Evolutionary conservation across 2,329 filamentous ascomycete species (phyloP).

Genomic region (Pseudonectria foliicola): DNA sequence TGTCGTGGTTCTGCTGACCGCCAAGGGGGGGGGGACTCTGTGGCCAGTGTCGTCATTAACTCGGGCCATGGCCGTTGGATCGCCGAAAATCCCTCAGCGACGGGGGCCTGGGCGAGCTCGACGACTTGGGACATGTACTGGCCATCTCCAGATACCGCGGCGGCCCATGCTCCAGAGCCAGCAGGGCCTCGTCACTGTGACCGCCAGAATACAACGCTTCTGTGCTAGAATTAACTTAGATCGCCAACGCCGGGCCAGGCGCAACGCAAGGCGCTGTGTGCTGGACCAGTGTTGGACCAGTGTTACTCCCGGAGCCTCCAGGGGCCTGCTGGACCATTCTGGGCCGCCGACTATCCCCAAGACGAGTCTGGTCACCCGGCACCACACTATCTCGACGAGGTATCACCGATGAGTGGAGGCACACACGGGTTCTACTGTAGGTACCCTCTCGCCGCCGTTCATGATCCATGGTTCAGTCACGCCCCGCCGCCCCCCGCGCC

Average conservation of each 20-base stretch:
- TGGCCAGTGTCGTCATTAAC: conserved; percentile 21
- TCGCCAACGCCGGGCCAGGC: no score
- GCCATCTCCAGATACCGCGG: no score
- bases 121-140: conserved; percentile 5
- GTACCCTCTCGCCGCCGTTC: not conserved
- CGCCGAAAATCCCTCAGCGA: conserved; percentile 23
- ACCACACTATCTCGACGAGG: conserved; percentile 4
- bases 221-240: no score
- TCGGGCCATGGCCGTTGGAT: conserved; percentile 3
- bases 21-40: conserved; percentile 10
- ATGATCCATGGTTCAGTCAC: no score
- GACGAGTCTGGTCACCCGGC: not conserved
- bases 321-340: no score
- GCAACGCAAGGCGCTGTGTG: no score
- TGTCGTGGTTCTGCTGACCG: conserved; percentile 23
- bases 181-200: no score
- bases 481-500: no score
- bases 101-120: conserved; percentile 15
- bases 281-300: no score
- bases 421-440: conserved; percentile 10
- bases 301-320: no score
- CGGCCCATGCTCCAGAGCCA: no score
- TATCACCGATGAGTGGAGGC: conserved; percentile 10
- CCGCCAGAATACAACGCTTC: no score
- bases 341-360: conserved; percentile 1